Percentiles rank a stretch among this genome's conserved stretches.
Evolutionary conservation across 306 rosid genomes (phyloP).

Genomic region (Sesbania bispinosa): DNA sequence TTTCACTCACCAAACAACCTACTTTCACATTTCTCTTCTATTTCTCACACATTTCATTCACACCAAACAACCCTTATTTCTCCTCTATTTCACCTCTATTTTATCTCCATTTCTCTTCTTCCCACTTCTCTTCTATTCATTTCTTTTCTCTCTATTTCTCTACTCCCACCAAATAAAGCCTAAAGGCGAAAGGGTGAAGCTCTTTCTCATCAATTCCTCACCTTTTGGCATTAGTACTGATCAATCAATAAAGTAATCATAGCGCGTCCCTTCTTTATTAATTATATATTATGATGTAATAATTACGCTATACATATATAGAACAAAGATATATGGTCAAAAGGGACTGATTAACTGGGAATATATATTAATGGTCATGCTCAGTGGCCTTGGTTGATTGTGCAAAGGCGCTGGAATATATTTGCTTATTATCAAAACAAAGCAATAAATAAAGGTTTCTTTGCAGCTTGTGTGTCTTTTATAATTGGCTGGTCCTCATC

Average conservation of each 20-base stretch:
- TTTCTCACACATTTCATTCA: too few species aligned
- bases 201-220: constrained; percentile 33
- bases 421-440: constrained; percentile 15
- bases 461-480: not conserved
- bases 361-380: constrained; percentile 31
- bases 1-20: too few species aligned
- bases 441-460: constrained; percentile 16
- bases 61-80: too few species aligned
- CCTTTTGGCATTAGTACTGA: constrained; percentile 34
- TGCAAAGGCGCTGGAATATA: constrained; percentile 33
- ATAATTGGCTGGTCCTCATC: constrained; percentile 24
- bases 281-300: constrained; percentile 31
- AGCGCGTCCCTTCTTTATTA: constrained; percentile 26
- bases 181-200: constrained; percentile 33
- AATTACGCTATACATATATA: constrained; percentile 13
- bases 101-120: too few species aligned
- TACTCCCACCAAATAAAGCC: too few species aligned
- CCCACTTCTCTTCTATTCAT: too few species aligned
- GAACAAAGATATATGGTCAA: constrained; percentile 23
- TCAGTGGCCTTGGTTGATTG: constrained; percentile 21
- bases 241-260: constrained; percentile 26
- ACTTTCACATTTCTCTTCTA: too few species aligned
- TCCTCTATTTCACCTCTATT: too few species aligned
- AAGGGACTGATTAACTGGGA: constrained; percentile 36
- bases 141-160: too few species aligned